Conservation (phyloP, 1,284 basidiomycete genomes). For the Cutaneotrichosporon cavernicola region DNA sequence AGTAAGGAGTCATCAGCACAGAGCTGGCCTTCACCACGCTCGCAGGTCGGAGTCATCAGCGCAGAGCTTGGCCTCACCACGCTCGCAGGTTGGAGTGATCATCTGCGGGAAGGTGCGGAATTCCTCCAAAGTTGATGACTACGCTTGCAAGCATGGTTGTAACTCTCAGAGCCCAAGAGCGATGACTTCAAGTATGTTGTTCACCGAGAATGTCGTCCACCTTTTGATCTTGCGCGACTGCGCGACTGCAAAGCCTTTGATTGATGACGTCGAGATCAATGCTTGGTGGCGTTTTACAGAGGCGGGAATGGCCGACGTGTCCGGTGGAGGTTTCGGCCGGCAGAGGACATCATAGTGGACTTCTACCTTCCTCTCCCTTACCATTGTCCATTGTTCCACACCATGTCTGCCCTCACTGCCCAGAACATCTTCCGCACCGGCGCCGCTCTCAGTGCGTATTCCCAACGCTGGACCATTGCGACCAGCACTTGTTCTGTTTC, state of each 20-base stretch:
- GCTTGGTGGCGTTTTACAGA: neutral
- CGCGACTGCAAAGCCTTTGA: neutral
- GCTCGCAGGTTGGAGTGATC: neutral
- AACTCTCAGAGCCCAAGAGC: neutral
- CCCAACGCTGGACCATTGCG: neutral
- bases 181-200: neutral
- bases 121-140: no score
- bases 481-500: neutral
- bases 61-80: no score
- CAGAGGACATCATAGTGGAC: neutral
- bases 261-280: neutral
- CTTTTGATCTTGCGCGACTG: neutral
- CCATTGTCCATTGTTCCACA: neutral
- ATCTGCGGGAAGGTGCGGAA: neutral
- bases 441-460: slow-evolving; percentile 41
- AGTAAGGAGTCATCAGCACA: no score
- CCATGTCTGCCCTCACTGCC: slow-evolving; percentile 7
- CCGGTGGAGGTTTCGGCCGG: neutral
- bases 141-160: neutral
- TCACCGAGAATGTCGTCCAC: neutral
- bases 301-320: neutral
- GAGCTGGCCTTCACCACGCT: no score
- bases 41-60: no score
- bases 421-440: slow-evolving; percentile 34
- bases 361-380: neutral